Evolutionary conservation across 2,329 filamentous ascomycete species (phyloP), one percentile per base, ranked within the genome.

Genomic region (Exophiala oligosperma): DNA sequence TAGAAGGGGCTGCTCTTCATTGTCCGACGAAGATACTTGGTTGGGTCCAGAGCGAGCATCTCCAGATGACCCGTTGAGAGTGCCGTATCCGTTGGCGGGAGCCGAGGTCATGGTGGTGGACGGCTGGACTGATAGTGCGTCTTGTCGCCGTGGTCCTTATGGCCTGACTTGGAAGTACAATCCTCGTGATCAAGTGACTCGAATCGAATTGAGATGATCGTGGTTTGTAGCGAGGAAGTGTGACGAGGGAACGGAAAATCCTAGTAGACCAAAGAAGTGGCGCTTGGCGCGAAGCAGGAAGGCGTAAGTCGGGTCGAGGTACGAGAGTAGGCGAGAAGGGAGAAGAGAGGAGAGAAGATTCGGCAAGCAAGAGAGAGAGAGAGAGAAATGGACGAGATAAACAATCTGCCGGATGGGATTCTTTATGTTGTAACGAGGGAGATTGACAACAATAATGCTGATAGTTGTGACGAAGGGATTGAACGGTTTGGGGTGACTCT

Each of bases 81-180:
- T 61, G 8, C 61, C 58, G 40, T 63, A 63, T 24, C 54, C 58
- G 23, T 54, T 52, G 24, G 48, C 47, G 21, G 60, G 17, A 17
- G 17, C 17, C 17, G 17, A 24, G 29, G 60, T 28, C 60, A 62
- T 62, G 23, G 23, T 48, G 46, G 17, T 3, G n/a, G 14, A 5
- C 17, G 17, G 17, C 17, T 17, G 17, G 17, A 17, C 17, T 17
- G 17, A 17, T 17, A 17, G 17, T 17, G 17, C 17, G 17, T 17
- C 17, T 17, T 17, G 17, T 17, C 17, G 17, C 17, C 17, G 17
- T 17, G 17, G 17, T 17, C 17, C 17, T 17, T 17, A 17, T 17
- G 17, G 17, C 17, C 17, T 17, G 17, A 17, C 17, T 17, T 17
- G 17, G 17, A 17, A 17, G 17, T 17, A 17, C 17, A 17, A 17